Percentiles rank a stretch among this genome's conserved stretches.
These are phyloP conservation scores for Calocybe gambosa DNA, from an alignment of 1,284 basidiomycete genomes.

Conservation along the genomic window DNA sequence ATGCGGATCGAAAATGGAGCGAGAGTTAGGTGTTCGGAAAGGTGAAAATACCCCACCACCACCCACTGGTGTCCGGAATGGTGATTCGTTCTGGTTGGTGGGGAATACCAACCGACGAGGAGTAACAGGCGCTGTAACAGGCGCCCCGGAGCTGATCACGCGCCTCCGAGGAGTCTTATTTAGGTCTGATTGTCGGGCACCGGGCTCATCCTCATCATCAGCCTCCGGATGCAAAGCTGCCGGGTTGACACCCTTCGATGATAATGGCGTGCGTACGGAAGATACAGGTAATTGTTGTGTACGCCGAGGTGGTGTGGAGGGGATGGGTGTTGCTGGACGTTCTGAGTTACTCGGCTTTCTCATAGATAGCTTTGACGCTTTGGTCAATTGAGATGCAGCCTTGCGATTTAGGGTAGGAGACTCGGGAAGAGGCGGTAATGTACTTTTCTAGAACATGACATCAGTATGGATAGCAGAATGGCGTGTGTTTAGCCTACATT, in stretches of 20 bases:
- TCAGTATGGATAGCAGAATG: conserved; percentile 6
- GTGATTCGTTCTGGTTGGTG: conserved; percentile 35
- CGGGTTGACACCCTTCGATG: conserved; percentile 54
- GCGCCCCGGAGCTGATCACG: conserved; percentile 21
- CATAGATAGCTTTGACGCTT: conserved; percentile 16
- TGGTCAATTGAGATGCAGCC: conserved; percentile 22
- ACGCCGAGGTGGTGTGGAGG: conserved; percentile 35
- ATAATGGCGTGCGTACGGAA: conserved; percentile 57
- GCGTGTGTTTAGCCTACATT: conserved; percentile 17
- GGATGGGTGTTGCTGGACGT: conserved; percentile 25
- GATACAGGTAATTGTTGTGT: conserved; percentile 39
- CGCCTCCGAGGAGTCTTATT: conserved; percentile 53
- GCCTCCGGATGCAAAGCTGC: conserved; percentile 12
- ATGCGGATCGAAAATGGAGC: conserved; percentile 56
- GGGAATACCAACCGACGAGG: conserved; percentile 53
- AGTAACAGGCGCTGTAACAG: conserved; percentile 41
- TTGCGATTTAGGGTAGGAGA: conserved; percentile 47
- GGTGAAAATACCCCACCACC: conserved; percentile 35
- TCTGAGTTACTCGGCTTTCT: conserved; percentile 14
- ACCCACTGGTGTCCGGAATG: conserved; percentile 48
- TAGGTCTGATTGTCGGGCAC: conserved; percentile 30
- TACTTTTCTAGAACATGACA: conserved; percentile 19
- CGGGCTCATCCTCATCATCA: conserved; percentile 28
- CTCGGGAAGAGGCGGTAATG: conserved; percentile 35
- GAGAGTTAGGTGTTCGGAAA: conserved; percentile 51